Conservation (phyloP, 176 grass and related monocot species). For the Rhipidocladum racemiflorum region DNA sequence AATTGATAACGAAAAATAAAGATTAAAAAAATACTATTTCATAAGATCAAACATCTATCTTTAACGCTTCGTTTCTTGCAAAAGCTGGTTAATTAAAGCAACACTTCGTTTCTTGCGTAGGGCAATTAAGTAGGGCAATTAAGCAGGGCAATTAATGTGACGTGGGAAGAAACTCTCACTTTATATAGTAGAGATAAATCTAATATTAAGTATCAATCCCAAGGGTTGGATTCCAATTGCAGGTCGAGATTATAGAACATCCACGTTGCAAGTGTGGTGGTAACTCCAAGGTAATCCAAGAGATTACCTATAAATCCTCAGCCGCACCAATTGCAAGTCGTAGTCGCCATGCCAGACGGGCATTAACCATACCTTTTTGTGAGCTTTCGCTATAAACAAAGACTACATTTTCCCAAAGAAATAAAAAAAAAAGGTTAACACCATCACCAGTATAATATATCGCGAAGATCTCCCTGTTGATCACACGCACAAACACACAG, state of each 20-base stretch:
- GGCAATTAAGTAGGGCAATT: too few relatives aligned
- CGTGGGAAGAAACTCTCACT: too few relatives aligned
- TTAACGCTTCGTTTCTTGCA: too few relatives aligned
- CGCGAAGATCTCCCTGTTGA: background rate
- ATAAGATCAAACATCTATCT: too few relatives aligned
- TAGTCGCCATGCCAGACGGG: background rate
- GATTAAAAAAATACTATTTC: too few relatives aligned
- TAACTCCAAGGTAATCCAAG: too few relatives aligned
- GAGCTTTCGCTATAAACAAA: background rate
- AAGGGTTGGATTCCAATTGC: background rate
- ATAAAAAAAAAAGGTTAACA: background rate
- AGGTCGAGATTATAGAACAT: background rate
- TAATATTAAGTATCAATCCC: background rate
- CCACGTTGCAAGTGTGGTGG: background rate
- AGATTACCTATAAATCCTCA: too few relatives aligned
- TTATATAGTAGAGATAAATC: too few relatives aligned
- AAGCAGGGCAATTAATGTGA: too few relatives aligned
- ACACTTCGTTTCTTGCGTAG: too few relatives aligned
- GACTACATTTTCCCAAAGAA: background rate
- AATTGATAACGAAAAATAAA: too few relatives aligned
- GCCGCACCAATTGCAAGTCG: background rate
- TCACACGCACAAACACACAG: background rate
- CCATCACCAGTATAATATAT: background rate
- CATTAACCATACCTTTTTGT: background rate
- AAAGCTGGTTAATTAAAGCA: too few relatives aligned